Evolutionary conservation across 257 asterid genomes (phyloP).

Genomic region (Fraxinus americana): DNA sequence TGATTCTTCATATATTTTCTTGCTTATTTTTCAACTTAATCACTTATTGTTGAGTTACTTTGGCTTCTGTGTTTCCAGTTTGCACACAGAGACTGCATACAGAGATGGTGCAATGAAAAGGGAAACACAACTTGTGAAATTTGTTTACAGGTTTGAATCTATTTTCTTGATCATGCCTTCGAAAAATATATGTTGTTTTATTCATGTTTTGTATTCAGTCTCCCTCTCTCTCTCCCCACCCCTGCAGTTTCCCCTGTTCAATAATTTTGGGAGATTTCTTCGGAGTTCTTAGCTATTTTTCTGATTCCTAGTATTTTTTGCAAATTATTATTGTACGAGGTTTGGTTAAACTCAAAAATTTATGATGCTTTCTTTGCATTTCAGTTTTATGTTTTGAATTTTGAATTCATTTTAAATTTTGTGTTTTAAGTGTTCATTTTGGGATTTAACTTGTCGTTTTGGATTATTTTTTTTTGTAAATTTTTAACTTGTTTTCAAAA

Average conservation of each 20-base stretch:
- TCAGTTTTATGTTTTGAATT: too few relatives aligned
- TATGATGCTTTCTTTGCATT: too few relatives aligned
- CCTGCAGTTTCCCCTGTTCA: not conserved
- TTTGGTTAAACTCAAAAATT: not conserved
- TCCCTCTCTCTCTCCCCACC: not conserved
- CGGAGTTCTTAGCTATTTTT: too few relatives aligned
- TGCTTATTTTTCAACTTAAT: not conserved
- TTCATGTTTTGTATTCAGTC: not conserved
- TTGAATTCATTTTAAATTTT: too few relatives aligned
- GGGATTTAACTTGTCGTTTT: too few relatives aligned
- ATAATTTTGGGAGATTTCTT: not conserved
- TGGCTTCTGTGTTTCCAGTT: slow-evolving; percentile 38
- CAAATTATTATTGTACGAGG: too few relatives aligned
- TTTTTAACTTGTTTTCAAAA: too few relatives aligned
- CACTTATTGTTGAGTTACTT: not conserved
- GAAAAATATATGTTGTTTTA: not conserved
- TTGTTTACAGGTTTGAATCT: slow-evolving; percentile 70
- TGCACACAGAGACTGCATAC: slow-evolving; percentile 94
- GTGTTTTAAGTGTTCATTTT: too few relatives aligned
- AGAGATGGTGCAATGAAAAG: slow-evolving; percentile 95
- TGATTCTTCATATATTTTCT: not conserved
- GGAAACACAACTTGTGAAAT: slow-evolving; percentile 86
- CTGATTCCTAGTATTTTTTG: too few relatives aligned
- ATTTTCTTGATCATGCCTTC: too few relatives aligned
- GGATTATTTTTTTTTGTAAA: too few relatives aligned